Base-by-base conservation (phyloP, 768 basidiomycete species). In the Amyloporia xantha region DNA sequence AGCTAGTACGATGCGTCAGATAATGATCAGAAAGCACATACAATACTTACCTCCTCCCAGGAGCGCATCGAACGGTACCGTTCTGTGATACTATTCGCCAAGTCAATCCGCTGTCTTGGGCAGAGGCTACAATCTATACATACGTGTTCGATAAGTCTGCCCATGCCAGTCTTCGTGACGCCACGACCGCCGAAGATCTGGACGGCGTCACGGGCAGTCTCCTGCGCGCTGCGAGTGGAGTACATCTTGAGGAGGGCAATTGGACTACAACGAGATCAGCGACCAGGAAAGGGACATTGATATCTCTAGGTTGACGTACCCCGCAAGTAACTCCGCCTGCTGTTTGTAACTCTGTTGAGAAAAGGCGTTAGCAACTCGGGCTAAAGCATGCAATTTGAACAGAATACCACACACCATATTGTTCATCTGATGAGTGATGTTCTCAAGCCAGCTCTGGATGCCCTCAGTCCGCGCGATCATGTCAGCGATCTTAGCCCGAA, bases 401-500 rank as follows among this genome's bases (percentile, higher is more conserved):
- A 17, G 33, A 62, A 44, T 42, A 19, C 44, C 38, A 48, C 68
- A 41, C 15, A 76, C 73, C 91, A 93, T 91, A 48, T 89, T 77
- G 55, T 72, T 81, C 88, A 92, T 91, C 64, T 93, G 91, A 62
- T 82, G 85, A 0, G 91, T 93, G 46, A 94, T 67, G 49, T 78
- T 85, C 69, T 94, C 91, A 15, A 93, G 68, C 90, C 89, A 93
- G n/a, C 73, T 76, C 59, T 93, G 92, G 9, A 78, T 78, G 23
- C 82, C 78, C 63, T 94, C 91, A 25, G 83, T 73, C 30, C 88
- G 82, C 25, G 88, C 77, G 47, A 96, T 92, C 91, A 98, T 98
- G 5, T 62, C 72, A 2, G 92, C 92, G 41, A 98, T 67, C 72
- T 93, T 96, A 38, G 79, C 69, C 19, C 94, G 82, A 58, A 98